Conservation (phyloP, 1,139 yeast genomes). For the Candida sp. region DNA sequence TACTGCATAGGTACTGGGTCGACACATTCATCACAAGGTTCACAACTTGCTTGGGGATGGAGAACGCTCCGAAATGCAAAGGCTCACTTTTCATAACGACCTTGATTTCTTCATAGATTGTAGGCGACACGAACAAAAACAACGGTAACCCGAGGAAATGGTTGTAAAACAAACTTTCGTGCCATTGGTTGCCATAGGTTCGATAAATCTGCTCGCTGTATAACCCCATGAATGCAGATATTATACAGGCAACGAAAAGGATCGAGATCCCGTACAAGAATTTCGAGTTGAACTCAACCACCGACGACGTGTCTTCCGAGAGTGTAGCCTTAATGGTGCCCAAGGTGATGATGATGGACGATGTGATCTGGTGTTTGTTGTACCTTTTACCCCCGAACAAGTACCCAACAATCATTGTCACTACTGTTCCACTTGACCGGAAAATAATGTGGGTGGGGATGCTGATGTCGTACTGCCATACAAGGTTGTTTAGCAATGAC, state of each 20-base stretch:
- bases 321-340: constrained; percentile 63
- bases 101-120: constrained; percentile 19
- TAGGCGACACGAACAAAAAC: constrained; percentile 37
- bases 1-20: constrained; percentile 68
- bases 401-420: constrained; percentile 64
- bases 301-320: constrained; percentile 14
- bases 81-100: constrained; percentile 13
- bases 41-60: constrained; percentile 18
- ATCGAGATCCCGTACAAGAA: constrained; percentile 49
- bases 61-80: background rate
- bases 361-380: constrained; percentile 31
- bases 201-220: constrained; percentile 55
- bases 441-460: constrained; percentile 73
- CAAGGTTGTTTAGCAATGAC: constrained; percentile 62
- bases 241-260: constrained; percentile 48
- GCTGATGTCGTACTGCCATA: constrained; percentile 59
- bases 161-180: constrained; percentile 63
- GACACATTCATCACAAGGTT: constrained; percentile 48
- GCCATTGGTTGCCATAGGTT: constrained; percentile 63
- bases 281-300: background rate
- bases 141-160: constrained; percentile 64
- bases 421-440: constrained; percentile 66
- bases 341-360: constrained; percentile 55
- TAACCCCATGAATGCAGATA: constrained; percentile 60
- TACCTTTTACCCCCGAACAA: constrained; percentile 50